Percentiles rank a stretch among this genome's conserved stretches.
These are phyloP conservation scores for Psilocybe subaeruginosa DNA, from an alignment of 768 basidiomycete genomes.

Conservation along the genomic window DNA sequence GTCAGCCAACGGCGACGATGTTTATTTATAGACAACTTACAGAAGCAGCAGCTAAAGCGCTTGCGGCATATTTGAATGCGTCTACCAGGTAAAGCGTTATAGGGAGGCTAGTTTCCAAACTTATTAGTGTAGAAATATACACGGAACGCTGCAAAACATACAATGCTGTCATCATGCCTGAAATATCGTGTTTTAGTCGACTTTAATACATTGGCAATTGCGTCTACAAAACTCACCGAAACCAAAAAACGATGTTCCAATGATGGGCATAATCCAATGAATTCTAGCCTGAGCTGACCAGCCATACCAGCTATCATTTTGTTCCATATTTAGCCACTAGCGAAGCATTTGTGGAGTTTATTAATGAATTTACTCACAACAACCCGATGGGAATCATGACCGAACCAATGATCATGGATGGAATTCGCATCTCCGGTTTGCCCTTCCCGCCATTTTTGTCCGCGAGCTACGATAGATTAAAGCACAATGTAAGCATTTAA, in stretches of 20 bases:
- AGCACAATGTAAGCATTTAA: not conserved
- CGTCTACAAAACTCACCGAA: slow-evolving; percentile 32
- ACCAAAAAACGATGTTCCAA: slow-evolving; percentile 61
- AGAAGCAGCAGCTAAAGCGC: slow-evolving; percentile 66
- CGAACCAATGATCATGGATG: slow-evolving; percentile 70
- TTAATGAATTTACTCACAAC: slow-evolving; percentile 48
- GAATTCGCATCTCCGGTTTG: slow-evolving; percentile 78
- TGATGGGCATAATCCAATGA: slow-evolving; percentile 84
- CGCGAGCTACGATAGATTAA: slow-evolving; percentile 39
- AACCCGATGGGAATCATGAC: slow-evolving; percentile 72
- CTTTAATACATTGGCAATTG: no score
- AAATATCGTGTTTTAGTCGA: not conserved
- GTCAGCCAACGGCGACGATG: not conserved
- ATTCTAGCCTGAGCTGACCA: slow-evolving; percentile 71
- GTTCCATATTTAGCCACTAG: not conserved
- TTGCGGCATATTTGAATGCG: slow-evolving; percentile 71
- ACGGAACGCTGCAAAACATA: slow-evolving; percentile 39
- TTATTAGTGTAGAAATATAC: not conserved
- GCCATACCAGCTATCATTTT: slow-evolving; percentile 64
- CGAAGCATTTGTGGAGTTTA: no score
- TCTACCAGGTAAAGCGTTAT: slow-evolving; percentile 75
- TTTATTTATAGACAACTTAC: slow-evolving; percentile 33
- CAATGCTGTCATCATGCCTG: slow-evolving; percentile 55
- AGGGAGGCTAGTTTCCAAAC: slow-evolving; percentile 49
- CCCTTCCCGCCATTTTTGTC: slow-evolving; percentile 61